Percentiles rank a stretch among this genome's conserved stretches.
Evolutionary conservation across 2,329 filamentous ascomycete species (phyloP).

Genomic region (Cladorrhinum sp.): DNA sequence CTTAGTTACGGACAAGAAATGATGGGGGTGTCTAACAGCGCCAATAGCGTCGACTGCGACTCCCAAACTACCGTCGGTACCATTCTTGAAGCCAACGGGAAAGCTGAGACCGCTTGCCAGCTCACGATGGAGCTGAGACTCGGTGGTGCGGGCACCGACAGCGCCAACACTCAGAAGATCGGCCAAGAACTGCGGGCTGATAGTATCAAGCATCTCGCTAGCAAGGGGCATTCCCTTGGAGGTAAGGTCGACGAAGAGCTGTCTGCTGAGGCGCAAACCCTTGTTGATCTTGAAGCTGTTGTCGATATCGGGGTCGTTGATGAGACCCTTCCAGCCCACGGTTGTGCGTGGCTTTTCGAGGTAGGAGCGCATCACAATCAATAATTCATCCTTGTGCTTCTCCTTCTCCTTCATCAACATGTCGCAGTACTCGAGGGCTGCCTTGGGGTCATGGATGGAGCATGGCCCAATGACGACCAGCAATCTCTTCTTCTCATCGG

Average conservation of each 20-base stretch:
- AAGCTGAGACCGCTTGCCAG: constrained; percentile 91
- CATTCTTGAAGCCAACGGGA: constrained; percentile 99
- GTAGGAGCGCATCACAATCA: constrained; percentile 97
- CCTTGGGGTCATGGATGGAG: constrained; percentile 91
- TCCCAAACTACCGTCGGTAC: constrained; percentile 84
- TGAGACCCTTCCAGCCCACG: constrained; percentile 97
- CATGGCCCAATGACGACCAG: constrained; percentile 87
- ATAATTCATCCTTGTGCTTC: constrained; percentile 83
- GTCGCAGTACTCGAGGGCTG: constrained; percentile 90
- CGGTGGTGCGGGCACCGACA: constrained; percentile 92
- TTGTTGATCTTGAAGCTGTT: constrained; percentile 99
- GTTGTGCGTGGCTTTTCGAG: constrained; percentile 98
- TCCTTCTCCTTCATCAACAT: constrained; percentile 76
- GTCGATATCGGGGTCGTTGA: constrained; percentile 98
- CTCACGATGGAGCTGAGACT: constrained; percentile 93
- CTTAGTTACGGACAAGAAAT: constrained; percentile 97
- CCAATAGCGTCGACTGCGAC: constrained; percentile 96
- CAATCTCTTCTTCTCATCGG: constrained; percentile 55
- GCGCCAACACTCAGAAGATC: constrained; percentile 90
- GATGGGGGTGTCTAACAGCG: constrained; percentile 85
- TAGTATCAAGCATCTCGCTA: constrained; percentile 97
- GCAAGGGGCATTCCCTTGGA: constrained; percentile 92
- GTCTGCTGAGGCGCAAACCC: constrained; percentile 78
- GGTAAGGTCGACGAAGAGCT: constrained; percentile 92
- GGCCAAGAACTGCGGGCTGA: constrained; percentile 93